Evolutionary conservation across 495 filamentous ascomycete species (phyloP).

Genomic region (Chaetomium cochliodes): DNA sequence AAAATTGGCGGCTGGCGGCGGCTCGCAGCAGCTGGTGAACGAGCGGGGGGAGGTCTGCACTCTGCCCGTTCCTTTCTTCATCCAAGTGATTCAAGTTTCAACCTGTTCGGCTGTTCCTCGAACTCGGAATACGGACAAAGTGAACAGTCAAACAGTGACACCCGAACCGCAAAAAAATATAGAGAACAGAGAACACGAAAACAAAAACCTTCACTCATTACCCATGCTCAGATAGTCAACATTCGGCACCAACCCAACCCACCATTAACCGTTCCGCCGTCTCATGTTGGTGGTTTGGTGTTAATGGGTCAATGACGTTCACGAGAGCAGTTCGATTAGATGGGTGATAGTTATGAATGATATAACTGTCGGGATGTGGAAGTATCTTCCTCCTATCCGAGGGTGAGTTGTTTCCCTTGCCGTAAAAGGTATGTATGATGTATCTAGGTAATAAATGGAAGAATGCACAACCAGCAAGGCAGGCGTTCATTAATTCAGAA

Average conservation of each 20-base stretch:
- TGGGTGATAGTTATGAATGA: neutral
- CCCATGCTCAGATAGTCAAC: conserved; percentile 36
- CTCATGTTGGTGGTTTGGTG: neutral
- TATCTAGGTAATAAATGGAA: too few relatives aligned
- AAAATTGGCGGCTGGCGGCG: neutral
- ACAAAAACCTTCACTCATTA: conserved; percentile 18
- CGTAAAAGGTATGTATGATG: too few relatives aligned
- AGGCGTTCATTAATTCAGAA: too few relatives aligned
- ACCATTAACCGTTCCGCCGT: neutral
- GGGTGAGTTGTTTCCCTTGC: too few relatives aligned
- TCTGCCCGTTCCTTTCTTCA: neutral
- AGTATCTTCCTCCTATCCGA: too few relatives aligned
- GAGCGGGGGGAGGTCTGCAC: too few relatives aligned
- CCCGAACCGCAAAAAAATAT: neutral
- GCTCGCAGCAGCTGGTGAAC: neutral
- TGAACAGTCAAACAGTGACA: neutral
- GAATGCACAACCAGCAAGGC: too few relatives aligned
- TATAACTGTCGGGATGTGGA: neutral
- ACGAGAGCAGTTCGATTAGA: neutral
- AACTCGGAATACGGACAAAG: too few relatives aligned
- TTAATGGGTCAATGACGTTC: neutral
- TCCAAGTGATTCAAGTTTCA: too few relatives aligned
- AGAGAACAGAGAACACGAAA: too few relatives aligned
- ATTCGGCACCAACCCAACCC: conserved; percentile 15
- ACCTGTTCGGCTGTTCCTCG: too few relatives aligned